Evolutionary conservation across 169 alveolate species (phyloP).

Genomic region (Plasmodium gonderi): DNA sequence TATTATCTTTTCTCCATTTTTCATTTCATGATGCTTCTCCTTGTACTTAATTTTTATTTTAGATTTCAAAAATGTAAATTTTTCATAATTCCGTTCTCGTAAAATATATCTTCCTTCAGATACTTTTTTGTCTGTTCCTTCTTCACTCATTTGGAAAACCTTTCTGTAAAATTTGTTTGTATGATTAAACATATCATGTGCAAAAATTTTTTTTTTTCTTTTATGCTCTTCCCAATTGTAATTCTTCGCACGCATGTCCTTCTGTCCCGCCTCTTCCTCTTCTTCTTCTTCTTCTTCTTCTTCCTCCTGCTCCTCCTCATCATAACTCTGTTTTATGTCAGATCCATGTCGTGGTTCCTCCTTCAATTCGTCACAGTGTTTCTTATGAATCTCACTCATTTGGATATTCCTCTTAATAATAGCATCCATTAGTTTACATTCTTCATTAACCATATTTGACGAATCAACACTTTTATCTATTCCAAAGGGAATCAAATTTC

Average conservation of each 20-base stretch:
- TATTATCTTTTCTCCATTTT: background rate
- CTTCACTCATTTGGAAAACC: background rate
- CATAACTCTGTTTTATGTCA: background rate
- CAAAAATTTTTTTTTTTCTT: background rate
- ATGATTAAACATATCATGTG: background rate
- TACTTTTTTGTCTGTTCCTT: background rate
- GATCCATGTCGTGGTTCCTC: background rate
- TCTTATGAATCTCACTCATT: background rate
- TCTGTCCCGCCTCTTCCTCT: too few relatives aligned
- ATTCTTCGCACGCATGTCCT: too few relatives aligned
- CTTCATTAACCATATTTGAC: background rate
- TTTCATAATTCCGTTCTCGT: background rate
- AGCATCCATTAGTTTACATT: background rate
- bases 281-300: too few relatives aligned
- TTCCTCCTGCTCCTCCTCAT: too few relatives aligned
- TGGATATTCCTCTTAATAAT: background rate
- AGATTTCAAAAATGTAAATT: conserved; percentile 5
- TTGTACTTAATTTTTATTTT: conserved; percentile 26
- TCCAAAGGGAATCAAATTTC: background rate
- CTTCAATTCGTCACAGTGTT: background rate
- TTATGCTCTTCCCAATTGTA: background rate
- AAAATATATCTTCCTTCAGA: background rate
- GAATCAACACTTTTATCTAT: background rate
- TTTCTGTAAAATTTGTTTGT: background rate
- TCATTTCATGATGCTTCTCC: background rate